Evolutionary conservation across 1,284 basidiomycete genomes (phyloP), one percentile per base, ranked within the genome.

Genomic region (Schizophyllum amplum): DNA sequence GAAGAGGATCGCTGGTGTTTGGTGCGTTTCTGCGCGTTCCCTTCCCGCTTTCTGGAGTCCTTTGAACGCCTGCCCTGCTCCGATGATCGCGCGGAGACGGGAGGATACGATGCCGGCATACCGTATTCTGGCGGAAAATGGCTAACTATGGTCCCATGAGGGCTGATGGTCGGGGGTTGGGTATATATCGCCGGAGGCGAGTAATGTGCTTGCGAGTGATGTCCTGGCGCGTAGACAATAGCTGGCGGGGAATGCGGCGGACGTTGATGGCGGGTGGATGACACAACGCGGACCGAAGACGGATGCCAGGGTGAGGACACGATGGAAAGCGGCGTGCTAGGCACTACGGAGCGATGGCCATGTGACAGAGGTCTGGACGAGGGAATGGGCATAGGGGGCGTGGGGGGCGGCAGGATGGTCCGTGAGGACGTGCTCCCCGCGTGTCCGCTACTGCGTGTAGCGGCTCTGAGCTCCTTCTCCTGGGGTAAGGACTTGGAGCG

Each of bases 191-290:
- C 71, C n/a, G 79, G 79, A 21, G 81, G 79, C 5, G 75, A 66
- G 60, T 81, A 82, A 60, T 75, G 74, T 53, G 76, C 69, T 61
- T 65, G 63, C 33, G 73, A 68, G 62, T 72, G 72, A 54, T 75
- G 74, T 23, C 76, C 69, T 20, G 80, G 75, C 27, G 80, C 78
- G 64, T 82, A 82, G 55, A 80, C 71, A 60, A 81, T 80, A 53
- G 80, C 70, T 22, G 78, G 80, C 21, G 78, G 77, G 13, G 68
- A 66, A 51, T 74, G 70, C 51, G 75, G 21, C 67, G 69, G 5
- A 67, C 66, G 61, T 20, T 24, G 48, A 50, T 21, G 33, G 33
- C 33, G 33, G 33, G 33, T 13, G 13, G 33, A 42, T 42, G 33
- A 42, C 48, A 11, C 13, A 4, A 11, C 24, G 21, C 24, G 48